These are phyloP conservation scores for Incumbomyces delicatus DNA, from an alignment of 2,329 filamentous ascomycete species.

Conservation along the genomic window DNA sequence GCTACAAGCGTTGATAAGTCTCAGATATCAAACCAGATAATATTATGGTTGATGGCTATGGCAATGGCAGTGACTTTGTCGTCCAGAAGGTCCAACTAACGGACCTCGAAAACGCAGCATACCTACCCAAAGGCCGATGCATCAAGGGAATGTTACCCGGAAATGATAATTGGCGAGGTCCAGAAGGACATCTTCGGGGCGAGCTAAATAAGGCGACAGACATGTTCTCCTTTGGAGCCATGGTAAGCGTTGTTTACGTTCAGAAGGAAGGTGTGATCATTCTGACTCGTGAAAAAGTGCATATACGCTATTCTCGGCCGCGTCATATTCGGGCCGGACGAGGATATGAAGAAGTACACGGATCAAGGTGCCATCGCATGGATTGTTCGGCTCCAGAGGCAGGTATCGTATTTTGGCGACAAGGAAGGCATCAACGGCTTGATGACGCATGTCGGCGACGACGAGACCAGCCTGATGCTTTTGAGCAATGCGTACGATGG, in stretches of 20 bases:
- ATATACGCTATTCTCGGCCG: constrained; percentile 36
- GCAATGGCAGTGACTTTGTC: constrained; percentile 8
- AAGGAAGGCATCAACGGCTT: constrained; percentile 32
- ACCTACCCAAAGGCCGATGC: not conserved
- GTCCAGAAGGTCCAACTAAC: constrained; percentile 24
- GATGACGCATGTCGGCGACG: constrained; percentile 32
- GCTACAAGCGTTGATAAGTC: constrained; percentile 8
- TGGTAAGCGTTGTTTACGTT: constrained; percentile 20
- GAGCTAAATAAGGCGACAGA: constrained; percentile 26
- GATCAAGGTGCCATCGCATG: constrained; percentile 29
- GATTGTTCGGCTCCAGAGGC: constrained; percentile 33
- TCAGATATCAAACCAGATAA: constrained; percentile 29
- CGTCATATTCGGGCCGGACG: constrained; percentile 32
- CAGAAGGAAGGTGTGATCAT: no score
- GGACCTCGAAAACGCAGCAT: constrained; percentile 23
- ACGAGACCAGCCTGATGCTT: constrained; percentile 20
- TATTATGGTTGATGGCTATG: constrained; percentile 24
- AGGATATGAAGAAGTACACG: constrained; percentile 23
- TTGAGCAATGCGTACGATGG: constrained; percentile 28
- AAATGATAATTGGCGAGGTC: constrained; percentile 28
- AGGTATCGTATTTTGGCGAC: constrained; percentile 41
- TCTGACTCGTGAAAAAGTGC: constrained; percentile 23
- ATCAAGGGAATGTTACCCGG: constrained; percentile 21
- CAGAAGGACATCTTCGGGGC: constrained; percentile 26
- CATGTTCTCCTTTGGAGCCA: constrained; percentile 28